Evolutionary conservation across 2,329 filamentous ascomycete genomes (phyloP).

Genomic region (Sclerotiophoma versabilis): DNA sequence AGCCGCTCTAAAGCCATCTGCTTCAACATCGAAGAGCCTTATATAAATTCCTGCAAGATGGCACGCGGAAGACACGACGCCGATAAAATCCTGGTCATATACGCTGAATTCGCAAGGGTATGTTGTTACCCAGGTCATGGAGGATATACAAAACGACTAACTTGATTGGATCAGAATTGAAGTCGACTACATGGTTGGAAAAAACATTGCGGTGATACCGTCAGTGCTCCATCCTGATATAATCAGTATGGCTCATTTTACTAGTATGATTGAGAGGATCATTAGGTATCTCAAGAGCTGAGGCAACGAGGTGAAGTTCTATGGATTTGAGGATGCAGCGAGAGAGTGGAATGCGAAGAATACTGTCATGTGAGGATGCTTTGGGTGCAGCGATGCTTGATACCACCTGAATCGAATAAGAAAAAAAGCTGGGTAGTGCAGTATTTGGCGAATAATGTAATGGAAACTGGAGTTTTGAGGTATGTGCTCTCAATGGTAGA

Average conservation of each 20-base stretch:
- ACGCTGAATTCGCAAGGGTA: conserved; percentile 64
- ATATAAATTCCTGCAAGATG: conserved; percentile 60
- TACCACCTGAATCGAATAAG: too few relatives aligned
- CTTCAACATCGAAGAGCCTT: conserved; percentile 39
- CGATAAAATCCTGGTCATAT: conserved; percentile 56
- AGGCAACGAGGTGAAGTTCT: conserved; percentile 56
- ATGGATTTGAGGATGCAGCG: conserved; percentile 54
- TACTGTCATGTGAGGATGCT: not conserved
- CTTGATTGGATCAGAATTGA: conserved; percentile 61
- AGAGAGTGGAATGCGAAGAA: conserved; percentile 48
- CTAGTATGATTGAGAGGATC: conserved; percentile 64
- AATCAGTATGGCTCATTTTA: conserved; percentile 67
- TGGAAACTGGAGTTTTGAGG: too few relatives aligned
- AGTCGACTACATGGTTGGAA: conserved; percentile 45
- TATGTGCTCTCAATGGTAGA: not conserved
- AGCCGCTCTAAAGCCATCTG: conserved; percentile 42
- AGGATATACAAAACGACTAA: conserved; percentile 67
- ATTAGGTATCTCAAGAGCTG: conserved; percentile 59
- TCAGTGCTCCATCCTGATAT: conserved; percentile 65
- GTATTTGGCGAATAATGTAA: too few relatives aligned
- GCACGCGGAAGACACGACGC: conserved; percentile 62
- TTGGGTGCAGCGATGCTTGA: too few relatives aligned
- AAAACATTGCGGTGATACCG: conserved; percentile 56
- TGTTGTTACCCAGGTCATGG: conserved; percentile 63
- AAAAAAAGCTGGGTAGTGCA: too few relatives aligned